Conservation (phyloP, 345 rosid species). For the Balakata baccata region DNA sequence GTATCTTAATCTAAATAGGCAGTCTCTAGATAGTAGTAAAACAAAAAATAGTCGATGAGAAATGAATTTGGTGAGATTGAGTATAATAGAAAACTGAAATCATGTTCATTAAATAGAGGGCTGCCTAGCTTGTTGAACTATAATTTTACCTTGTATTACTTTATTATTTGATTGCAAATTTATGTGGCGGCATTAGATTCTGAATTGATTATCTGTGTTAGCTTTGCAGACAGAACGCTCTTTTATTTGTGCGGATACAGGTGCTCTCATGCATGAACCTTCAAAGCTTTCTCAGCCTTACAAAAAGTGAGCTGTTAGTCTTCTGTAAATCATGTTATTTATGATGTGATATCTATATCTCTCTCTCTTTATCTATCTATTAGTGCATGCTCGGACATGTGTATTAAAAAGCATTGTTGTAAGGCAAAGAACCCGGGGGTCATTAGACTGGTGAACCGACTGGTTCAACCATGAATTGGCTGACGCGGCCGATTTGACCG, state of each 20-base stretch:
- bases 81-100: not conserved
- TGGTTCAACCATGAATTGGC: too few species aligned
- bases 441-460: too few species aligned
- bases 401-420: not conserved
- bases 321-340: not conserved
- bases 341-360: not conserved
- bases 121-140: not conserved
- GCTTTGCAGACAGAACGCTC: slow-evolving; percentile 77
- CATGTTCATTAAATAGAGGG: not conserved
- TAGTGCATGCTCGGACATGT: not conserved
- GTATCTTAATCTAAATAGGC: too few species aligned
- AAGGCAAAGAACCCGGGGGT: too few species aligned
- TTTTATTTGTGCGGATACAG: slow-evolving; percentile 87
- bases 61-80: not conserved
- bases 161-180: not conserved
- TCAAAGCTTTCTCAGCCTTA: slow-evolving; percentile 58
- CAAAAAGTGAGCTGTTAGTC: slow-evolving; percentile 45
- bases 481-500: too few species aligned
- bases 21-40: too few species aligned
- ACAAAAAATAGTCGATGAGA: not conserved
- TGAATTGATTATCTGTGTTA: not conserved
- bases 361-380: not conserved
- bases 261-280: slow-evolving; percentile 73
- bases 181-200: not conserved
- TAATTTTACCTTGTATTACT: not conserved